These are phyloP conservation scores for Saccharomycopsis oosterbeekiorum DNA, from an alignment of 805 yeast genomes.

Conservation along the genomic window DNA sequence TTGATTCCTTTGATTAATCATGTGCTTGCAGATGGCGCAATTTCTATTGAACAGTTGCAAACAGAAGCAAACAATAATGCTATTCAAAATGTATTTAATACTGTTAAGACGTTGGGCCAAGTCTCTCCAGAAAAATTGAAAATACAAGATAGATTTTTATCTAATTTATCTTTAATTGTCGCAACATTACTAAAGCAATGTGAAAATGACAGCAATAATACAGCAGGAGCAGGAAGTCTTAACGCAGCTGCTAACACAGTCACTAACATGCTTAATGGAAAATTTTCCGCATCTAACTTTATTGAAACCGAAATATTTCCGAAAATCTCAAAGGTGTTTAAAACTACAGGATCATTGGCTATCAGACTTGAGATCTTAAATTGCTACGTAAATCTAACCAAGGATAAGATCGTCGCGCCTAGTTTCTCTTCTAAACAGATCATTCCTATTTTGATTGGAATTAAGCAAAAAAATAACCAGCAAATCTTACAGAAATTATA, in stretches of 20 bases:
- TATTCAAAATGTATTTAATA: conserved; percentile 15
- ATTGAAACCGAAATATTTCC: conserved; percentile 74
- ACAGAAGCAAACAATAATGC: conserved; percentile 18
- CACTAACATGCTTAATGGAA: conserved; percentile 33
- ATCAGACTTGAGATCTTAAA: conserved; percentile 63
- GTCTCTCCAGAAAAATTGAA: conserved; percentile 20
- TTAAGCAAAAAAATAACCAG: conserved; percentile 65
- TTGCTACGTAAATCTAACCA: conserved; percentile 49
- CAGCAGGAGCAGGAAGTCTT: conserved; percentile 32
- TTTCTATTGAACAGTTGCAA: conserved; percentile 18
- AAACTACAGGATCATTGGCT: conserved; percentile 74
- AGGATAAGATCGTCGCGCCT: conserved; percentile 55
- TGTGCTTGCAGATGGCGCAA: conserved; percentile 16
- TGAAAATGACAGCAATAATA: background rate
- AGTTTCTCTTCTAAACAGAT: conserved; percentile 65
- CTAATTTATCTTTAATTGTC: conserved; percentile 29
- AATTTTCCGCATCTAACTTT: conserved; percentile 15
- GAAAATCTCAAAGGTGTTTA: conserved; percentile 57
- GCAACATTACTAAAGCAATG: conserved; percentile 32
- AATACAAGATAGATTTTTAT: conserved; percentile 28
- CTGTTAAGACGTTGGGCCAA: conserved; percentile 17
- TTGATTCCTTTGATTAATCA: conserved; percentile 27
- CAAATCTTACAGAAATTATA: conserved; percentile 44
- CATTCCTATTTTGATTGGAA: conserved; percentile 63
- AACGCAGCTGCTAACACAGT: conserved; percentile 39